Evolutionary conservation across 148 eudicot genomes (phyloP).

Genomic region (Silene conica): DNA sequence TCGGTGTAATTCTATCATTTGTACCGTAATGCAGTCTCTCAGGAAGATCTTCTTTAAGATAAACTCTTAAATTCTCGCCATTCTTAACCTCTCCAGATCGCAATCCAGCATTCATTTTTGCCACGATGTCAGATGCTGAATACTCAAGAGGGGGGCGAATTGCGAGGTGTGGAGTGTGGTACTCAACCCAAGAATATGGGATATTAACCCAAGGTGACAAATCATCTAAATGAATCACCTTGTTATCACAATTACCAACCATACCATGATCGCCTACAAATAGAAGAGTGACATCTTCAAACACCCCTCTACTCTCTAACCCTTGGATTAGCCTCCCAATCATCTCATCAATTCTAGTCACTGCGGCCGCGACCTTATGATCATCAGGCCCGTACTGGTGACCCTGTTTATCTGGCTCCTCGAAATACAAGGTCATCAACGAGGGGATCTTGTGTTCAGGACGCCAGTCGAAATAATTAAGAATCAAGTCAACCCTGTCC

Average conservation of each 20-base stretch:
- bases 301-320: constrained; percentile 71
- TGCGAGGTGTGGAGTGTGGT: background rate
- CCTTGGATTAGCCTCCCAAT: constrained; percentile 79
- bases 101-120: background rate
- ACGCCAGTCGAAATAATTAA: constrained; percentile 57
- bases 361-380: constrained; percentile 65
- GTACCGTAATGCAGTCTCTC: background rate
- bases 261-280: constrained; percentile 94
- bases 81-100: background rate
- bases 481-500: constrained; percentile 58
- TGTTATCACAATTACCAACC: constrained; percentile 91
- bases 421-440: constrained; percentile 83
- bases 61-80: background rate
- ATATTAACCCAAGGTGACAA: background rate
- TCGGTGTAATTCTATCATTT: background rate
- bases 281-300: constrained; percentile 73
- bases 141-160: background rate
- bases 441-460: constrained; percentile 46
- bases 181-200: background rate
- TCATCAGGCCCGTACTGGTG: constrained; percentile 89
- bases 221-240: constrained; percentile 28
- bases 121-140: background rate
- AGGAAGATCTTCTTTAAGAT: background rate
- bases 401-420: constrained; percentile 94
- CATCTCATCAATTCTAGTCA: constrained; percentile 53